A percentile compares a stretch with the other conserved stretches of the same genome.
Evolutionary conservation across 2,329 filamentous ascomycete genomes (phyloP).

Genomic region (Cladosporium colombiae): DNA sequence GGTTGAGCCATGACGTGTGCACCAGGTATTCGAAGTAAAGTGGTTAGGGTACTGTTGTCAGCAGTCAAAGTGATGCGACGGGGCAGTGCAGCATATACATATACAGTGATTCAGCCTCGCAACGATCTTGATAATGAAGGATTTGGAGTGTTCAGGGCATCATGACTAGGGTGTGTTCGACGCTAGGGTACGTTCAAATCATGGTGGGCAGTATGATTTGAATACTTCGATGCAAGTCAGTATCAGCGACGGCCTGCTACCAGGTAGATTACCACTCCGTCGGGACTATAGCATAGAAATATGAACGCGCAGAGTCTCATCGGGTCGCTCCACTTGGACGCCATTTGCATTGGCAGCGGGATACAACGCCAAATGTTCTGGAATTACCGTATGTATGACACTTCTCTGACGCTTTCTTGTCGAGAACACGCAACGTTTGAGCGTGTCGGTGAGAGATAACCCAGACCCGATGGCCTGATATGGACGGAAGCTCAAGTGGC

Average conservation of each 20-base stretch:
- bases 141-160: constrained; percentile 3
- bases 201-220: constrained; percentile 3
- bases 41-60: background rate
- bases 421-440: background rate
- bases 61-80: background rate
- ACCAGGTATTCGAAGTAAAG: background rate
- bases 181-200: background rate
- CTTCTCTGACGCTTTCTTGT: background rate
- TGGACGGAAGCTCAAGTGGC: background rate
- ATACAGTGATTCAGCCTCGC: background rate
- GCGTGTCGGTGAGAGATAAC: background rate
- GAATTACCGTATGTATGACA: background rate
- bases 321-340: background rate
- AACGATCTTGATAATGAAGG: background rate
- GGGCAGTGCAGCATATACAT: constrained; percentile 10
- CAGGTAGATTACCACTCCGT: background rate
- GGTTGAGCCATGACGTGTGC: constrained; percentile 10
- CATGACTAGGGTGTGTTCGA: background rate
- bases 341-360: background rate
- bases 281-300: background rate
- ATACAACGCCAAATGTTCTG: background rate
- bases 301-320: background rate
- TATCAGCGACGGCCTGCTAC: background rate
- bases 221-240: background rate
- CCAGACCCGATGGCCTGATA: background rate